Evolutionary conservation across 2,329 filamentous ascomycete genomes (phyloP).

Genomic region (Aspergillus sp.): DNA sequence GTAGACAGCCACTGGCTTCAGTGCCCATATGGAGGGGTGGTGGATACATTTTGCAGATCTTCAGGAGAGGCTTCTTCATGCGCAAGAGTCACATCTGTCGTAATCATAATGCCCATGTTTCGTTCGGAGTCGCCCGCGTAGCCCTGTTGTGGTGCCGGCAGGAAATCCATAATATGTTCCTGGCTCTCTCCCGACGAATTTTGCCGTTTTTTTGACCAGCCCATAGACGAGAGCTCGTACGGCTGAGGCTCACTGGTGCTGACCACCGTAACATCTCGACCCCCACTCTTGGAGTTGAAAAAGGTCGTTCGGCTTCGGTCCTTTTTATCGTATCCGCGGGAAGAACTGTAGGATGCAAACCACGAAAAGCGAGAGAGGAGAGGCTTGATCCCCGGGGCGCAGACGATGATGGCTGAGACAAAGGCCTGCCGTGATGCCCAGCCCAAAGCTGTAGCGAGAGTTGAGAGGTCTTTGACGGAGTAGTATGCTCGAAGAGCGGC

Average conservation of each 20-base stretch:
- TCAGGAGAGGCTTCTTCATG: conserved; percentile 5
- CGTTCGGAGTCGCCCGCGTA: neutral
- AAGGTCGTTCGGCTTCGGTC: conserved; percentile 1
- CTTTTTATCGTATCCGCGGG: conserved; percentile 7
- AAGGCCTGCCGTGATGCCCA: conserved; percentile 24
- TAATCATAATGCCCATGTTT: conserved; percentile 14
- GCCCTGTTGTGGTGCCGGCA: neutral
- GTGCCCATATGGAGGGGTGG: neutral
- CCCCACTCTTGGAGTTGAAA: conserved; percentile 12
- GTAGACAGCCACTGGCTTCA: neutral
- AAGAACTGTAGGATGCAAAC: conserved; percentile 7
- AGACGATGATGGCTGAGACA: conserved; percentile 22
- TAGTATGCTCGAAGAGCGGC: conserved; percentile 25
- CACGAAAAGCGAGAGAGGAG: conserved; percentile 13
- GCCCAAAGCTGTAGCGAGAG: conserved; percentile 18
- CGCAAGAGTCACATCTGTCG: conserved; percentile 15
- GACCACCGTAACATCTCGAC: neutral
- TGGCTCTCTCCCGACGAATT: conserved; percentile 15
- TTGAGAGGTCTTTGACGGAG: conserved; percentile 22
- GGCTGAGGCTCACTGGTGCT: conserved; percentile 1
- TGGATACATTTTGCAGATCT: neutral
- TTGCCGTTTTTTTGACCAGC: neutral
- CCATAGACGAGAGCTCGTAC: conserved; percentile 8
- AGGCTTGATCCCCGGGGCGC: conserved; percentile 22
- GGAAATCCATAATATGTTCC: conserved; percentile 15